Conservation (phyloP, 2,329 filamentous ascomycete species). For the Claviceps arundinis region DNA sequence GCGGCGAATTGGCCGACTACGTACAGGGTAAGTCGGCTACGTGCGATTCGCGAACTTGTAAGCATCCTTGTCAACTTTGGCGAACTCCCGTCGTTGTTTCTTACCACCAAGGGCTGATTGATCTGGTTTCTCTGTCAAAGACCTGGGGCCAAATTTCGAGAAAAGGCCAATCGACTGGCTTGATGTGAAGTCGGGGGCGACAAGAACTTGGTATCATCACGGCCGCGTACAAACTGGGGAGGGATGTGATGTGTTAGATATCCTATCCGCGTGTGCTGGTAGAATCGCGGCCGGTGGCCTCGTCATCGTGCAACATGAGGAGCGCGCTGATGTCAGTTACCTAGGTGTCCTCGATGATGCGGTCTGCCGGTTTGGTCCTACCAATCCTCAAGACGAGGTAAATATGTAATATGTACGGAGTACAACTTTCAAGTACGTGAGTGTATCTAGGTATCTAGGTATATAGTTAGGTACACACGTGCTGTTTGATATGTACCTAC, state of each 20-base stretch:
- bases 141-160: too few species aligned
- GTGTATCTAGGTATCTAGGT: neutral
- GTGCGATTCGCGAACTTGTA: too few species aligned
- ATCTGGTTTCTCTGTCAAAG: too few species aligned
- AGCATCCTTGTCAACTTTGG: too few species aligned
- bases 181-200: too few species aligned
- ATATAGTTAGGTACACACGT: neutral
- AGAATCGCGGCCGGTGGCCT: neutral
- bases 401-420: neutral
- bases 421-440: neutral
- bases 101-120: too few species aligned
- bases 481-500: neutral
- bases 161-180: too few species aligned
- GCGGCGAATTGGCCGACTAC: neutral
- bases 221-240: neutral
- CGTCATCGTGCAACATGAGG: neutral
- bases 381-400: neutral
- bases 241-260: neutral
- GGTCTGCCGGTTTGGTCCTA: neutral
- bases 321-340: neutral
- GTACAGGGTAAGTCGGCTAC: neutral
- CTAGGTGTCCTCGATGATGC: neutral
- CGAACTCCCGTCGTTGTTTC: too few species aligned
- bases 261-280: neutral
- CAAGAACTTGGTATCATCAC: neutral